Evolutionary conservation across 2,329 filamentous ascomycete species (phyloP).

Genomic region (Fusarium odoratissimum): DNA sequence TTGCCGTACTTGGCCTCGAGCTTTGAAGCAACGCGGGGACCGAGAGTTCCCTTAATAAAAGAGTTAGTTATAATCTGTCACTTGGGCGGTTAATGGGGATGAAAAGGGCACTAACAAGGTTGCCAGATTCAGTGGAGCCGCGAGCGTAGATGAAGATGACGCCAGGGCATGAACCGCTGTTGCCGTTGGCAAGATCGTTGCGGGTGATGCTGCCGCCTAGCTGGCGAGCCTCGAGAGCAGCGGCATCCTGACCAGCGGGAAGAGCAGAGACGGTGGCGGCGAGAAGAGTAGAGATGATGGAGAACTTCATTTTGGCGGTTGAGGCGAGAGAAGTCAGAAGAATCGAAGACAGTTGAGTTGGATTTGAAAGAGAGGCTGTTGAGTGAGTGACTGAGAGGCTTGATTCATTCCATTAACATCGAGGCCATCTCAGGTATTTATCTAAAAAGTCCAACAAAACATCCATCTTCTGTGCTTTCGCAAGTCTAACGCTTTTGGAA

Average conservation of each 20-base stretch:
- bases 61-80: conserved; percentile 2
- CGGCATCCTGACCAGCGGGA: conserved; percentile 9
- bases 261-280: conserved; percentile 33
- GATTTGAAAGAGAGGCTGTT: conserved; percentile 12
- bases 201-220: conserved; percentile 22
- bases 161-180: conserved; percentile 47
- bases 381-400: conserved; percentile 11
- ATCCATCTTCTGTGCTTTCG: conserved; percentile 1
- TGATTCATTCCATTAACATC: not conserved
- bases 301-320: conserved; percentile 34
- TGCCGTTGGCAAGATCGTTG: conserved; percentile 47
- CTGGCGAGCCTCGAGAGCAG: conserved; percentile 34
- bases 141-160: conserved; percentile 56
- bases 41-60: conserved; percentile 44
- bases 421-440: conserved; percentile 14
- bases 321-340: no score
- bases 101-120: conserved; percentile 47
- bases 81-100: not conserved
- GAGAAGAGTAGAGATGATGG: conserved; percentile 24
- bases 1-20: conserved; percentile 45
- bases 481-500: conserved; percentile 15
- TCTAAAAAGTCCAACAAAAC: not conserved
- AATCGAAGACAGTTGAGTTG: not conserved
- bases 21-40: conserved; percentile 45
- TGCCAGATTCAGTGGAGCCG: conserved; percentile 54